These are phyloP conservation scores for Chiua virens DNA, from an alignment of 768 basidiomycete genomes.

Conservation along the genomic window DNA sequence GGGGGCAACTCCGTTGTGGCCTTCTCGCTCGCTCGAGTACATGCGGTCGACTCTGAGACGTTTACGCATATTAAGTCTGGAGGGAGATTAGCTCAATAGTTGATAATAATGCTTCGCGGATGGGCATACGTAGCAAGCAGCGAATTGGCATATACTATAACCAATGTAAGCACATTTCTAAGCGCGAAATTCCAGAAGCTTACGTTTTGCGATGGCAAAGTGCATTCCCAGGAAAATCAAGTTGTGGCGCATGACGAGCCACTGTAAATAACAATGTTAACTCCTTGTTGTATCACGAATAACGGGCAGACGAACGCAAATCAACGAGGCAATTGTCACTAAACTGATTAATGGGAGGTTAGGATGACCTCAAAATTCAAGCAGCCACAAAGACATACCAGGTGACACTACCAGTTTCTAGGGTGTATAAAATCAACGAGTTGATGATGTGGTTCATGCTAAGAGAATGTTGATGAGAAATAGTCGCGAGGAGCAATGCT, in stretches of 20 bases:
- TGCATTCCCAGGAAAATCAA: slow-evolving; percentile 37
- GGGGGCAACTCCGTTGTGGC: slow-evolving; percentile 5
- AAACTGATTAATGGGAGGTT: slow-evolving; percentile 13
- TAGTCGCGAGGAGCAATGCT: not conserved
- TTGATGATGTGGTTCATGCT: slow-evolving; percentile 53
- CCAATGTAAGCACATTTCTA: not conserved
- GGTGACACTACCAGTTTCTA: slow-evolving; percentile 53
- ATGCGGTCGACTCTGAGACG: slow-evolving; percentile 26
- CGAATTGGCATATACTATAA: slow-evolving; percentile 33
- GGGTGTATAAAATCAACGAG: slow-evolving; percentile 47
- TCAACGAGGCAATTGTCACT: slow-evolving; percentile 33
- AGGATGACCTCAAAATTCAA: not conserved
- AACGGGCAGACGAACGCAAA: slow-evolving; percentile 26
- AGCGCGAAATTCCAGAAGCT: not conserved
- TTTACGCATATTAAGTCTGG: slow-evolving; percentile 33
- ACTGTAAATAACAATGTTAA: slow-evolving; percentile 13
- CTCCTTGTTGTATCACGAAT: not conserved
- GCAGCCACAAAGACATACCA: slow-evolving; percentile 24
- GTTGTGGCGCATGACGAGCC: slow-evolving; percentile 35
- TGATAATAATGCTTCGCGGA: not conserved
- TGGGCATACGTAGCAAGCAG: slow-evolving; percentile 33
- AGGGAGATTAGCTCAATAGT: not conserved
- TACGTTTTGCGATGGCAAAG: slow-evolving; percentile 35
- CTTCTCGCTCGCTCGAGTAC: slow-evolving; percentile 29
- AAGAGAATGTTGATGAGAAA: not conserved